Evolutionary conservation across 139 green algal genomes (phyloP), one percentile per base, ranked within the genome.

Genomic region (Tetraselmis chui): DNA sequence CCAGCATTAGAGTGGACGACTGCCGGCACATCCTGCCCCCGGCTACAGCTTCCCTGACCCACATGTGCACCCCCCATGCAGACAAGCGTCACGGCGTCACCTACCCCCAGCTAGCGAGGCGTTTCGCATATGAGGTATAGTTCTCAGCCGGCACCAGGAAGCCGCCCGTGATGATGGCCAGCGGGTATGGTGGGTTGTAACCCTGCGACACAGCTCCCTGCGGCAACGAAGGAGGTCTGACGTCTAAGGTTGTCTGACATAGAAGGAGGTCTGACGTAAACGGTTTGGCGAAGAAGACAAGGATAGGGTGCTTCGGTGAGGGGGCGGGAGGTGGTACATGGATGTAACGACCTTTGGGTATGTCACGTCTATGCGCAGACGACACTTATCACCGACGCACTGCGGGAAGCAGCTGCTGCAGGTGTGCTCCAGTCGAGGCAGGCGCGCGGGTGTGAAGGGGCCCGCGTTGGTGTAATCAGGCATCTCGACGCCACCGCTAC

Each of bases 111-210:
- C 81, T 90, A 1, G 91, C 91, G 59, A 96, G 87, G 5, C 83
- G 82, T 59, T 92, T 84, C 11, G 92, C 91, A 79, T 93, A 93
- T 29, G 83, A 90, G 29, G 58, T 58, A 81, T 98, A 98, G 77
- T 85, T 81, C 1, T 93, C 90, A 26, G 82, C 78, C 23, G 82
- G 82, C 11, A 98, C 81, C 23, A 97, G 88, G 82, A 98, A 98
- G 18, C 95, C 95, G 2, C 88, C 80, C 24, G 87, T 94, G 83
- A 98, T 89, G 27, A 98, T 89, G 1, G 91, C 93, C 75, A 98
- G 82, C 1, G 95, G 95, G 82, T 93, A 98, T 23, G 93, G 94
- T 1, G 90, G 84, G 11, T 78, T 75, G 59, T 89, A 80, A 0
- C 87, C 89, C 58, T 89, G 81, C 1, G 83, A 75, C 0, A 32